A percentile compares a stretch with the other conserved stretches of the same genome.
Conservation (phyloP, 2,329 filamentous ascomycete genomes). For the Cladosporium austrohemisphaericum region DNA sequence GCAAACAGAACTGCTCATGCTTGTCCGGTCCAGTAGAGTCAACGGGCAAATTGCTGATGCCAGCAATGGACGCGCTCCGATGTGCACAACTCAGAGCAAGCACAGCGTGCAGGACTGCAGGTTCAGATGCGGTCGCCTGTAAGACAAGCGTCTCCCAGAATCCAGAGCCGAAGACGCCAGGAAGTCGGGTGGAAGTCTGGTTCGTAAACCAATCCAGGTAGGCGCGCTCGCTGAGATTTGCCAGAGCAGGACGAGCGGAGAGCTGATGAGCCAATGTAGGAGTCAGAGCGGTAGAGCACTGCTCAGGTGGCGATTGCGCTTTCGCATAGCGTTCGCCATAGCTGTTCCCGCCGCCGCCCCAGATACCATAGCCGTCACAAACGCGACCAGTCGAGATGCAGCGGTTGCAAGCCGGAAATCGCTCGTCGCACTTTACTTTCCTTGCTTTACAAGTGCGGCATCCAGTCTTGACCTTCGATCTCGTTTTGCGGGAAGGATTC, state of each 20-base stretch:
- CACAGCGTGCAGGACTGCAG: slow-evolving; percentile 42
- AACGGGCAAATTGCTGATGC: slow-evolving; percentile 12
- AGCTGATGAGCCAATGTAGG: slow-evolving; percentile 17
- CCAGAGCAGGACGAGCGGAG: slow-evolving; percentile 9
- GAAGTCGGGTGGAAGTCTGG: slow-evolving; percentile 36
- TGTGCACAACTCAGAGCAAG: slow-evolving; percentile 40
- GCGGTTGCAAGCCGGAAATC: slow-evolving; percentile 35
- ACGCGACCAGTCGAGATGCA: slow-evolving; percentile 36
- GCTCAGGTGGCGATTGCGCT: slow-evolving; percentile 18
- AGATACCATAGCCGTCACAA: slow-evolving; percentile 45
- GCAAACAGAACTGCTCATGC: slow-evolving; percentile 34
- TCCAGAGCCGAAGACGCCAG: slow-evolving; percentile 30
- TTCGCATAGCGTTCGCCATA: slow-evolving; percentile 12
- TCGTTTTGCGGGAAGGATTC: slow-evolving; percentile 5
- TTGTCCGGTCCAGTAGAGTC: slow-evolving; percentile 20
- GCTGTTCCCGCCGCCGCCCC: slow-evolving; percentile 35
- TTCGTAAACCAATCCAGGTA: slow-evolving; percentile 45
- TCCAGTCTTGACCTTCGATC: slow-evolving; percentile 18
- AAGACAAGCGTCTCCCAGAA: slow-evolving; percentile 42
- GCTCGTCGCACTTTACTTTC: slow-evolving; percentile 38
- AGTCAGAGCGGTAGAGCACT: slow-evolving; percentile 19
- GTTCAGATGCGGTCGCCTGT: slow-evolving; percentile 38
- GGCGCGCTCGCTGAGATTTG: slow-evolving; percentile 26
- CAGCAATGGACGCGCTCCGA: slow-evolving; percentile 23
- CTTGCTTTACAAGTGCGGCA: slow-evolving; percentile 30